Evolutionary conservation across 805 yeast species (phyloP).

Genomic region (Saccharomyces kudriavzevii): DNA sequence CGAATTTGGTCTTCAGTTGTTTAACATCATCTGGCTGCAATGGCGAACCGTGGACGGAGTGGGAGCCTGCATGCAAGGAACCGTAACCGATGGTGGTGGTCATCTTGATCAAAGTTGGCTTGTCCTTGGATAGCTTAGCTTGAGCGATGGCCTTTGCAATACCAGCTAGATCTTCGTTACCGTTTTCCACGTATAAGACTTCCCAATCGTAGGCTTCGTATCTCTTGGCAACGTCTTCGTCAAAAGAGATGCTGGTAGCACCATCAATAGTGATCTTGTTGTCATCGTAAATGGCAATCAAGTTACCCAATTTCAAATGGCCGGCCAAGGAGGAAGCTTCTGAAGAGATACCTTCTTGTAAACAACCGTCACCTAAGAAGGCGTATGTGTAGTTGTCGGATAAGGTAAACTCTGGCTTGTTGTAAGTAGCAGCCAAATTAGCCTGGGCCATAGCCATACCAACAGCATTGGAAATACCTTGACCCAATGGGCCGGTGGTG

Average conservation of each 20-base stretch:
- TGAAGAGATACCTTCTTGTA: slow-evolving; percentile 95
- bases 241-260: slow-evolving; percentile 78
- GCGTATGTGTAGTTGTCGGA: slow-evolving; percentile 70
- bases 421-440: slow-evolving; percentile 84
- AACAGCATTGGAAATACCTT: slow-evolving; percentile 92
- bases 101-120: slow-evolving; percentile 86
- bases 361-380: slow-evolving; percentile 94
- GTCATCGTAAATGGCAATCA: slow-evolving; percentile 93
- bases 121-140: slow-evolving; percentile 66
- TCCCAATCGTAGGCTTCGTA: slow-evolving; percentile 95
- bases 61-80: slow-evolving; percentile 76
- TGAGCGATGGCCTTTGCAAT: slow-evolving; percentile 66
- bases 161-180: slow-evolving; percentile 68
- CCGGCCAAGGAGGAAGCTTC: slow-evolving; percentile 96
- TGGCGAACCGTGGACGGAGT: slow-evolving; percentile 93
- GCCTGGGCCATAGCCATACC: slow-evolving; percentile 94
- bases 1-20: slow-evolving; percentile 75
- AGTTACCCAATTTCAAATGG: slow-evolving; percentile 84
- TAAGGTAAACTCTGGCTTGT: slow-evolving; percentile 65
- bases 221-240: slow-evolving; percentile 83
- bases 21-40: slow-evolving; percentile 85
- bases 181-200: slow-evolving; percentile 65
- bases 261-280: slow-evolving; percentile 97
- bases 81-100: slow-evolving; percentile 93
- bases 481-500: slow-evolving; percentile 98